Percentiles rank a stretch among this genome's conserved stretches.
phyloP scores from a whole-genome alignment of 2,329 filamentous ascomycete genomes.

The Calycina marina region DNA sequence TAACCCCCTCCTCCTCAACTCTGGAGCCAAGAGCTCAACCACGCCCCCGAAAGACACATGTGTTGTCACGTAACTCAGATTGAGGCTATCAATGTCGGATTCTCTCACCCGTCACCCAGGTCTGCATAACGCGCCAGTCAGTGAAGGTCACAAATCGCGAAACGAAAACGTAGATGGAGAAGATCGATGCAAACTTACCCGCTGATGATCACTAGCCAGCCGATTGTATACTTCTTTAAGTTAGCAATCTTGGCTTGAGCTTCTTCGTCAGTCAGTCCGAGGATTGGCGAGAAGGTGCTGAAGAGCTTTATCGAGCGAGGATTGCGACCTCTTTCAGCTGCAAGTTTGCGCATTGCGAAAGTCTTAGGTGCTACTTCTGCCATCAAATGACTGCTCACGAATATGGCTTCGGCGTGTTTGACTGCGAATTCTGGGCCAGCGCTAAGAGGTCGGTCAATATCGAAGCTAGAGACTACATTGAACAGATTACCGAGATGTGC shows the following conservation, averaged over 20 bases:
- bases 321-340: slow-evolving; percentile 39
- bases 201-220: slow-evolving; percentile 54
- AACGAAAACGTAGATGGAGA: slow-evolving; percentile 38
- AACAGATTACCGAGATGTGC: slow-evolving; percentile 44
- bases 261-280: slow-evolving; percentile 51
- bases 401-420: slow-evolving; percentile 56
- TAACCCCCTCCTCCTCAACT: slow-evolving; percentile 42
- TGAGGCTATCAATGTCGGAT: slow-evolving; percentile 62
- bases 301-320: slow-evolving; percentile 50
- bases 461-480: too few species aligned
- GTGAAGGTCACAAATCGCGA: slow-evolving; percentile 36
- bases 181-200: slow-evolving; percentile 60
- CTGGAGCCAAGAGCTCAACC: slow-evolving; percentile 48
- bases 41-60: slow-evolving; percentile 55
- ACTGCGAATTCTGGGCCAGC: slow-evolving; percentile 51
- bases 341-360: slow-evolving; percentile 43
- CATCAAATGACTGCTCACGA: slow-evolving; percentile 49
- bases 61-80: slow-evolving; percentile 53
- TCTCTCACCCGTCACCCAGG: slow-evolving; percentile 54
- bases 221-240: slow-evolving; percentile 45
- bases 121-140: slow-evolving; percentile 46
- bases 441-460: too few species aligned
- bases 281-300: slow-evolving; percentile 47
- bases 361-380: slow-evolving; percentile 44
- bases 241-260: slow-evolving; percentile 48